Conservation (phyloP, 768 basidiomycete genomes). For the Strobilomyces dryophilus region DNA sequence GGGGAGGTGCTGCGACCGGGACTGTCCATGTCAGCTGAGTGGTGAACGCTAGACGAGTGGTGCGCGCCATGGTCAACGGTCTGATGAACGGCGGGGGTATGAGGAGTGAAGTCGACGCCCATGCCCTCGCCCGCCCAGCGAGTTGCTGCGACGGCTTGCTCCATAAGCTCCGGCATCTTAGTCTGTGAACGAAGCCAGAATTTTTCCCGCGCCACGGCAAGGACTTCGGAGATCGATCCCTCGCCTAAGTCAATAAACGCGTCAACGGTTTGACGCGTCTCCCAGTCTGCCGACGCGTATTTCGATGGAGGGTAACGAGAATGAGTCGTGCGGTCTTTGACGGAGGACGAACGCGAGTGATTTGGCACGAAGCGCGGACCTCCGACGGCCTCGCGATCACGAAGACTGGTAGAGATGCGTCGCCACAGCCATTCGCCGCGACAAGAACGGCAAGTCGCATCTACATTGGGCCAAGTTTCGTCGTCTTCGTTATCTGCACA, state of each 20-base stretch:
- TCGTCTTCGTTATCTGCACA: constrained; percentile 72
- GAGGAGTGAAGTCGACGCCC: constrained; percentile 28
- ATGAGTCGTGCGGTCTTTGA: constrained; percentile 12
- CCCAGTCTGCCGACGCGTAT: constrained; percentile 50
- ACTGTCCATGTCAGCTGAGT: constrained; percentile 5
- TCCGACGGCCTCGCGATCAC: constrained; percentile 58
- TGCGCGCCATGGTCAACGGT: constrained; percentile 5
- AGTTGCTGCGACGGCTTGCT: constrained; percentile 62
- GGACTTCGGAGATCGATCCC: constrained; percentile 58
- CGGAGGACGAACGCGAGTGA: constrained; percentile 10
- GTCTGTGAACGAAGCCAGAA: constrained; percentile 65
- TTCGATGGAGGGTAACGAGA: constrained; percentile 26
- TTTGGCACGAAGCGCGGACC: constrained; percentile 33
- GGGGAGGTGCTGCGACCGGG: constrained; percentile 25
- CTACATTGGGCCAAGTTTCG: constrained; percentile 59
- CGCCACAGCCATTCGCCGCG: constrained; percentile 64
- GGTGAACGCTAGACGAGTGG: constrained; percentile 6
- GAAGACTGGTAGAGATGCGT: constrained; percentile 41
- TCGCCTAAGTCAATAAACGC: constrained; percentile 74
- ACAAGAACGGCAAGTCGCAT: constrained; percentile 66
- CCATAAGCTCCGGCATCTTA: constrained; percentile 60
- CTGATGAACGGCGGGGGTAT: constrained; percentile 16
- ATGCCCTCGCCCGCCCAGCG: constrained; percentile 38
- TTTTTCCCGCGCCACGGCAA: constrained; percentile 62
- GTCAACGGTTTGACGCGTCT: constrained; percentile 62